Base-by-base conservation (phyloP, 352 stramenopile species). In the Globisporangium abappressorium region DNA sequence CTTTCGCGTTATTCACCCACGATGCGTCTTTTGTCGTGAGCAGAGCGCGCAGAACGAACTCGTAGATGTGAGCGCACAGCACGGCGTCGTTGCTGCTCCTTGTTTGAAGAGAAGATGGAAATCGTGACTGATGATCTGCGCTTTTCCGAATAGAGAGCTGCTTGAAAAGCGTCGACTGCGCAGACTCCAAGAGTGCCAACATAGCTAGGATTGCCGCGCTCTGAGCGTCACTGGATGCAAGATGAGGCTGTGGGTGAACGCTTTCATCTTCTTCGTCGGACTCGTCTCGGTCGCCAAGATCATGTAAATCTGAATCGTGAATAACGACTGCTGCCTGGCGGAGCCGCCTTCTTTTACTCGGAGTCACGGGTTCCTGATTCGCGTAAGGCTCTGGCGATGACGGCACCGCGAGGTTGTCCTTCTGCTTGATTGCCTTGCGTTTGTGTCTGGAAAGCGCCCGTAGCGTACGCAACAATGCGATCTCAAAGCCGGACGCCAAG, bases 171-270 rank as follows among this genome's bases (percentile, higher is more conserved):
- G 75, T 74, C 22, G 70, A 68, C 57, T 79, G 67, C n/a, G 73
- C 74, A 46, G 76, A 70, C 28, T 89, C 79, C 5, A 86, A 41
- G 28, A 81, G 61, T n/a, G 58, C 47, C 28, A 89, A 62, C 5
- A 85, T 60, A 12, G 72, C 65, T 30, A 73, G 53, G 49, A 89
- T 68, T 5, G 75, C 78, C 3, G 74, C 74, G 28, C 51, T 72
- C 59, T 84, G 78, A 5, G 61, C 74, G 20, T 68, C 46, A 61
- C 70, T 57, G 15, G 79, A 82, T 30, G 78, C 62, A 3, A 86
- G 64, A 33, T 84, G 75, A 7, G 78, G 80, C 33, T 67, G 57
- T 0, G 24, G 55, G 4, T 57, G 41, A 24, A 61, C 36, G 20
- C 22, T 55, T 6, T 14, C n/a, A 15, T 33, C 4, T 20, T 64